A percentile compares a stretch with the other conserved stretches of the same genome.
Conservation (phyloP, 257 asterid species). For the Solanum chilense region DNA sequence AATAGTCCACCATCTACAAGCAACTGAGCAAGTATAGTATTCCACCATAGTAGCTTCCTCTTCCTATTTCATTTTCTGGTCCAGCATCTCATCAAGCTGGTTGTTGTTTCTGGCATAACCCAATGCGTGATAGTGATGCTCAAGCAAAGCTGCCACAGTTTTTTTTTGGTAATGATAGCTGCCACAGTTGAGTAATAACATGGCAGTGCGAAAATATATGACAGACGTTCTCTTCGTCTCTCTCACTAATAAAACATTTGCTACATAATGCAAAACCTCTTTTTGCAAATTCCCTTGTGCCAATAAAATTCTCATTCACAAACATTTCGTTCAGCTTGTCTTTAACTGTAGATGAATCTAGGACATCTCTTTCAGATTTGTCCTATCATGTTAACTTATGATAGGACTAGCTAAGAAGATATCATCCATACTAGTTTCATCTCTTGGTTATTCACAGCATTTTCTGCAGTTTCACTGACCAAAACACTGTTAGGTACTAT, state of each 20-base stretch:
- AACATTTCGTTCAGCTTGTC: not conserved
- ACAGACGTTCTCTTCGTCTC: not conserved
- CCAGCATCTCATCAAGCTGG: not conserved
- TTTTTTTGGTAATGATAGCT: too few species aligned
- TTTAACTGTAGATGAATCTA: not conserved
- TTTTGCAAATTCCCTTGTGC: not conserved
- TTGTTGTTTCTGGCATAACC: not conserved
- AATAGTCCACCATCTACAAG: not conserved
- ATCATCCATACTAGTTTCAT: not conserved
- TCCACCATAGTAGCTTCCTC: not conserved
- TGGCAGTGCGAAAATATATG: not conserved
- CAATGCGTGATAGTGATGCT: not conserved
- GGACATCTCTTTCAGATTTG: not conserved
- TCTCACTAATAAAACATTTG: not conserved
- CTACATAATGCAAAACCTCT: not conserved
- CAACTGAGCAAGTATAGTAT: not conserved
- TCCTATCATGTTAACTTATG: not conserved
- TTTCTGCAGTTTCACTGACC: conserved; percentile 29
- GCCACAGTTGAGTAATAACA: not conserved
- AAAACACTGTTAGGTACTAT: conserved; percentile 69
- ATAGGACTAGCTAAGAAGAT: not conserved
- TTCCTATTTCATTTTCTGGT: not conserved
- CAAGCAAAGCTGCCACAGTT: not conserved
- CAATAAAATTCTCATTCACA: not conserved
- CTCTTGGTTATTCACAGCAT: conserved; percentile 10